Evolutionary conservation across 1,284 basidiomycete species (phyloP).

Genomic region (Coniophora puteana): DNA sequence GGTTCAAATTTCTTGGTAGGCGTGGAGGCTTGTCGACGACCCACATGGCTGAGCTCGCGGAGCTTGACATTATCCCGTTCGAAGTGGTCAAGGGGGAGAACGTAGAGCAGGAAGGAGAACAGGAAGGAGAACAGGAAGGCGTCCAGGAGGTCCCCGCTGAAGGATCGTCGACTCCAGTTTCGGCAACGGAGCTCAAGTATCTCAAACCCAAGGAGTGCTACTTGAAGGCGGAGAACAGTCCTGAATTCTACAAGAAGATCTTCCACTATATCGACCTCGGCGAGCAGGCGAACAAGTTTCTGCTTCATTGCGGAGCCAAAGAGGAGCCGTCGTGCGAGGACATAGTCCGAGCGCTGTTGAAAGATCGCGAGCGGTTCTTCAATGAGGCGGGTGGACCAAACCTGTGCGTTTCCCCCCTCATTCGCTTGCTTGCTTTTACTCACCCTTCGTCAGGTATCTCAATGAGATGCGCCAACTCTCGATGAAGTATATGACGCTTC

Average conservation of each 20-base stretch:
- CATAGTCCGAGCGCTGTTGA: slow-evolving; percentile 15
- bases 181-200: no score
- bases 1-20: slow-evolving; percentile 16
- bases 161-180: background rate
- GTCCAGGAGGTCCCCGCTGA: background rate
- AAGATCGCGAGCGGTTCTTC: slow-evolving; percentile 17
- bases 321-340: slow-evolving; percentile 18
- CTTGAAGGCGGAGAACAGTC: no score
- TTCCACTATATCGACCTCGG: slow-evolving; percentile 22
- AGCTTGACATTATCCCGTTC: background rate
- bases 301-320: slow-evolving; percentile 19
- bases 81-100: slow-evolving; percentile 9
- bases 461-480: slow-evolving; percentile 20
- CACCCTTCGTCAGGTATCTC: slow-evolving; percentile 14
- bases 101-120: no score
- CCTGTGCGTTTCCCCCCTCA: background rate
- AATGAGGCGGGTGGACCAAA: slow-evolving; percentile 3
- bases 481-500: slow-evolving; percentile 11
- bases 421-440: slow-evolving; percentile 4
- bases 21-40: slow-evolving; percentile 16
- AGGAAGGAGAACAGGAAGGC: no score
- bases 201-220: slow-evolving; percentile 20
- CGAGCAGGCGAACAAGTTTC: slow-evolving; percentile 17
- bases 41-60: background rate
- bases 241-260: slow-evolving; percentile 10